These are phyloP conservation scores for Lolium multiflorum DNA, from an alignment of 176 grass and related monocot species.

Conservation along the genomic window DNA sequence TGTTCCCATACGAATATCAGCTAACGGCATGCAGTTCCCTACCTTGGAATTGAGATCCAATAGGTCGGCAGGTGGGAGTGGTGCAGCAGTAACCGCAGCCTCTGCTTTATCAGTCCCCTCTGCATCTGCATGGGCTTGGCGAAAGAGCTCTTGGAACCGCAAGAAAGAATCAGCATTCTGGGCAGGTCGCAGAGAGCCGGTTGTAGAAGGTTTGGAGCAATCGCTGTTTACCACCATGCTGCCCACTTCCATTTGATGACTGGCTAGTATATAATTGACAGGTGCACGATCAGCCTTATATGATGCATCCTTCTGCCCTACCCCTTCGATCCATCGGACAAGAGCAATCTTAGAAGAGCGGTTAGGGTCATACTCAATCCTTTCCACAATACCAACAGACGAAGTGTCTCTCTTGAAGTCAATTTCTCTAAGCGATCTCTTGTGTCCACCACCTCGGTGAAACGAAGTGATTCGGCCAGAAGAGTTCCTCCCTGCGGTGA, in stretches of 20 bases:
- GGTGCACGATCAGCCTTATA: not conserved
- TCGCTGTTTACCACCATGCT: not conserved
- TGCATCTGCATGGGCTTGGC: not conserved
- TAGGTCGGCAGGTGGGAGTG: not conserved
- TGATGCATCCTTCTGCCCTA: not conserved
- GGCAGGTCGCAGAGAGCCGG: not conserved
- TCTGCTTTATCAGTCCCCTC: not conserved
- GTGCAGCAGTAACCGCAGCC: not conserved
- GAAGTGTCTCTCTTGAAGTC: not conserved
- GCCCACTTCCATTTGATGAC: not conserved
- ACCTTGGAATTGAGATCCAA: not conserved
- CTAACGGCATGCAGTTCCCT: not conserved
- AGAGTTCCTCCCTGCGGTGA: not conserved
- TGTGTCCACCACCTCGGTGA: not conserved
- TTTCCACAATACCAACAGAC: not conserved
- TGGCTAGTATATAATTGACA: not conserved
- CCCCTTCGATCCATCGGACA: not conserved
- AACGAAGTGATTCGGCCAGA: not conserved
- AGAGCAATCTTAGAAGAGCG: not conserved
- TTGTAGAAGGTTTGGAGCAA: not conserved
- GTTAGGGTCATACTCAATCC: not conserved
- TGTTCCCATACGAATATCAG: not conserved
- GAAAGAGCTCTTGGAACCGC: not conserved
- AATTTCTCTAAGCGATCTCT: not conserved
- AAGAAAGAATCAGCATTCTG: not conserved